Evolutionary conservation across 768 basidiomycete species (phyloP), one percentile per base, ranked within the genome.

Genomic region (Hysterangium stoloniferum): DNA sequence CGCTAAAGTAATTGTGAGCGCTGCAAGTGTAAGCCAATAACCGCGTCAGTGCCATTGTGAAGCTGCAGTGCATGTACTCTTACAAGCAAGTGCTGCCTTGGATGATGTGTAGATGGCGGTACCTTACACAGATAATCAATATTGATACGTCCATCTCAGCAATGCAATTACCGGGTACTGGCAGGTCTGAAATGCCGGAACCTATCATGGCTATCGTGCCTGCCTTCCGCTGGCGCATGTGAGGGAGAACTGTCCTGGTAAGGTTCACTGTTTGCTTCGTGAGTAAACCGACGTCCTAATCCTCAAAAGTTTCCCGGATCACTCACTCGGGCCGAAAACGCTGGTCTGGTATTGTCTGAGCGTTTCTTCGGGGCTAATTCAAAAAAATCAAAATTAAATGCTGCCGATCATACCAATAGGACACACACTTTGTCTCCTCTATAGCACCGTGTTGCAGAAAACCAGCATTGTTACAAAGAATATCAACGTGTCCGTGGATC

Each of bases 121-220:
- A 27, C 38, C 19, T 20, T 62, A 58, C 46, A 19, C 58, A 54
- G 22, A 73, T 48, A 8, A 69, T 64, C 53, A 58, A 67, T 58
- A 74, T 76, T 0, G 70, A 71, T 1, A 68, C 53, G 17, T n/a
- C n/a, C n/a, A 54, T 54, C 55, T 74, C 74, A 3, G 73, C 44
- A 1, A 64, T 62, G 8, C 33, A 48, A 24, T 52, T 57, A 5
- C 46, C 6, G 13, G 51, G 28, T 24, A 37, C 54, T 29, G 11
- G 17, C 56, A 57, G 57, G n/a, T 59, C 63, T 4, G 22, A 57
- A 45, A 60, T 15, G n/a, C n/a, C n/a, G 11, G 52, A 54, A 27
- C 56, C 56, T 15, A 57, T 31, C 41, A 55, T 55, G 15, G 52
- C 33, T 33, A 58, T 44, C 17, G 57, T 57, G 9, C 57, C 59